Evolutionary conservation across 495 filamentous ascomycete genomes (phyloP), one percentile per base, ranked within the genome.

Genomic region (Cairneyella variabilis): DNA sequence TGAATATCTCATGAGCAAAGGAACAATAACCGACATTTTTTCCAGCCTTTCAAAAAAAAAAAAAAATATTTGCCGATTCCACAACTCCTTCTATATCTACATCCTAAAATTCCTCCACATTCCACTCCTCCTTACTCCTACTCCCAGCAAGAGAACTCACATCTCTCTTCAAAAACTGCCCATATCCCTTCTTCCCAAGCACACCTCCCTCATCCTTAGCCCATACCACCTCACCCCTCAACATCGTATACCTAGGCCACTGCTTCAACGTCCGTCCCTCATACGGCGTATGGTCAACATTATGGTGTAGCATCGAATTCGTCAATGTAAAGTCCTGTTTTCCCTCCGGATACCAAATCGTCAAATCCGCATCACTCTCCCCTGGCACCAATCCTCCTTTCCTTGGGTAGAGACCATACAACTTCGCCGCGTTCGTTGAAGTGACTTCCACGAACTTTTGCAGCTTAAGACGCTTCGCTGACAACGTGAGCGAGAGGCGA

Each of bases 251-350:
- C 36, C 80, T 67, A 16, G 80, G 81, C 82, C 81, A 86, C 38
- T 83, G 79, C 26, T 66, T 65, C 30, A 84, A 59, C 26, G 57
- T 62, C 54, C 71, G 71, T 2, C 79, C 80, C 64, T 84, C 83
- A 55, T 74, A 86, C 1, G 79, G 80, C 22, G 80, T 83, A 56
- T 83, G 83, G 55, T 85, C 80, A 3, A 76, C 73, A 56, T 76
- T 70, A 51, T 83, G 80, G 58, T 84, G 80, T 51, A 85, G 62
- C 63, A 76, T 74, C 9, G 64, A 63, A 41, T 84, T 79, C 28
- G 49, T 76, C 23, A 83, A 44, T 5, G 46, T 34, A 54, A 77
- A 72, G 12, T 69, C 59, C 30, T 69, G 56, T 53, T 74, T 61
- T 1, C 63, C 64, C 18, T 66, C 62, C n/a, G 74, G 71, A 63